phyloP scores from a whole-genome alignment of 805 yeast species.

The Candida manassasensis region DNA sequence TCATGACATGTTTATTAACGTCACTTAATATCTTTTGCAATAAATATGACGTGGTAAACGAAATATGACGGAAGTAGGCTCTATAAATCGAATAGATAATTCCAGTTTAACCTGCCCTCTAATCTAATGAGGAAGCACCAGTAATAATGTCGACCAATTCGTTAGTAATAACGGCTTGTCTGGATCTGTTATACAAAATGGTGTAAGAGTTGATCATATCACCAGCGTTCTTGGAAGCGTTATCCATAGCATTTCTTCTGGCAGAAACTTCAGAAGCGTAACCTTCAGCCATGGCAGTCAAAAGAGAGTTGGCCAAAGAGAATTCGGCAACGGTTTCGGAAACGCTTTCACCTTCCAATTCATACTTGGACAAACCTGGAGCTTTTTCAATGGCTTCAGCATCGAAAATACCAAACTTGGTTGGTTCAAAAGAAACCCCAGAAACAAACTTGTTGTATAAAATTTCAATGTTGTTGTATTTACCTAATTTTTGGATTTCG shows the following conservation, averaged over 20 bases:
- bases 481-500: conserved; percentile 64
- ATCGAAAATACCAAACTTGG: conserved; percentile 60
- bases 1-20: conserved; percentile 1
- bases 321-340: conserved; percentile 78
- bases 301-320: conserved; percentile 83
- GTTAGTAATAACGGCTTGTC: conserved; percentile 99
- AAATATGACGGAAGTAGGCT: background rate
- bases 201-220: conserved; percentile 97
- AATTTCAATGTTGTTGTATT: conserved; percentile 74
- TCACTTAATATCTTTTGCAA: background rate
- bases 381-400: conserved; percentile 73
- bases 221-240: conserved; percentile 99
- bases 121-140: conserved; percentile 98
- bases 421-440: conserved; percentile 88
- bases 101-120: conserved; percentile 15
- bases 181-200: conserved; percentile 97
- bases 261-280: conserved; percentile 97
- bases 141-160: conserved; percentile 99
- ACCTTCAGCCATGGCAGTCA: conserved; percentile 94
- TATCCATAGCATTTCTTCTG: conserved; percentile 99
- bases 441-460: conserved; percentile 83
- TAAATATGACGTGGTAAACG: background rate
- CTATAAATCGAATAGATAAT: background rate
- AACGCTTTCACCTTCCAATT: conserved; percentile 61
- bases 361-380: conserved; percentile 80